phyloP scores from a whole-genome alignment of 2,329 filamentous ascomycete genomes.

The Fusarium sororula region DNA sequence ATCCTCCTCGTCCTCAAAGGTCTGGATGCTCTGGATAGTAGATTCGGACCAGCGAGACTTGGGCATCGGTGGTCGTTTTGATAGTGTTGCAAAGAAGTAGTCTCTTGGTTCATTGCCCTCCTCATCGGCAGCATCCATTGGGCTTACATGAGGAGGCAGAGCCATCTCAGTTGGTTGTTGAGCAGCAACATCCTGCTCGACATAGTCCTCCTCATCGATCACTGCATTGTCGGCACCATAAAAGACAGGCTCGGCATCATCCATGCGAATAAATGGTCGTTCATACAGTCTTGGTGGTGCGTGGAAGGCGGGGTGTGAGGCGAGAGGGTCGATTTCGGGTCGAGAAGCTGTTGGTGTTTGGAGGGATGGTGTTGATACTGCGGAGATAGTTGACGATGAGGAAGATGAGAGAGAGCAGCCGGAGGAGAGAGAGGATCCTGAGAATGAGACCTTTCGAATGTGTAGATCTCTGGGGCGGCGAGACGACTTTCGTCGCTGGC shows the following conservation, averaged over 20 bases:
- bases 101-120: constrained; percentile 43
- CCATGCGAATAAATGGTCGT: constrained; percentile 46
- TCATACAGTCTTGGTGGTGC: constrained; percentile 51
- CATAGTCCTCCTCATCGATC: constrained; percentile 36
- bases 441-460: constrained; percentile 54
- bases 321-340: constrained; percentile 47
- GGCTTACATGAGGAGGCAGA: constrained; percentile 44
- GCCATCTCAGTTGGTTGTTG: constrained; percentile 43
- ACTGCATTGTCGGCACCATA: constrained; percentile 37
- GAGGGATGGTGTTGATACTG: constrained; percentile 25
- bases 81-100: constrained; percentile 47
- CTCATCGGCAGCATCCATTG: constrained; percentile 37
- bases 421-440: constrained; percentile 51
- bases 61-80: constrained; percentile 45
- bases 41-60: constrained; percentile 56
- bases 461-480: constrained; percentile 49
- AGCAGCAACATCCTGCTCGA: constrained; percentile 41
- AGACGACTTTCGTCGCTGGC: constrained; percentile 48
- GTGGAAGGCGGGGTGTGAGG: constrained; percentile 48
- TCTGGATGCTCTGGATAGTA: constrained; percentile 47
- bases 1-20: constrained; percentile 39
- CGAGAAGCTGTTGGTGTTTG: constrained; percentile 40
- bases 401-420: constrained; percentile 49
- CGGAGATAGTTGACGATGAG: constrained; percentile 44
- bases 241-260: constrained; percentile 42